Evolutionary conservation across 139 green algal genomes (phyloP), one percentile per base, ranked within the genome.

Genomic region (Nannochloris sp.): DNA sequence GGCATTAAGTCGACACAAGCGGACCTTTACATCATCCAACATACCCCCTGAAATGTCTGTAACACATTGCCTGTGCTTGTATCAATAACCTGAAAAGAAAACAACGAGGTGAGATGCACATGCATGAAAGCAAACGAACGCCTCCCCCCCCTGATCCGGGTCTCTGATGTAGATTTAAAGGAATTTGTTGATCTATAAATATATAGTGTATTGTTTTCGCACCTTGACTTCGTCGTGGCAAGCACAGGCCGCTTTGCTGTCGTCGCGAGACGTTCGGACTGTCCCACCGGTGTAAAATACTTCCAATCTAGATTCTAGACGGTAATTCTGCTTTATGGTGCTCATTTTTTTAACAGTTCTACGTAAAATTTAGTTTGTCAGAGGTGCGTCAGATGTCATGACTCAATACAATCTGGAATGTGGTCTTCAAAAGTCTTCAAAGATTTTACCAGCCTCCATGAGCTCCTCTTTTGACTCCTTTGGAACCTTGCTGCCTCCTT

Each of bases 211-310:
- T 11, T 13, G 5, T 23, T 23, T 10, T 30, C 61, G 26, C 11
- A 95, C 85, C 83, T 97, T 96, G 58, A 91, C 77, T 36, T 95
- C 85, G 33, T 97, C 89, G 4, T 65, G 70, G 68, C 89, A 97
- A 0, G 82, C 80, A 57, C 87, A 95, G 2, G 77, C 85, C 2
- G 92, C 55, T 25, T 79, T 67, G 49, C 73, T 76, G 5, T 82
- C 83, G 73, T 89, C 79, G 0, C 48, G 33, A 1, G 74, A 89
- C 0, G 94, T 48, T 4, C 68, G 49, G 6, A 85, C 74, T 12
- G 74, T 51, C 10, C 89, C 90, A 30, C 89, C 89, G 6, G 90
- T 95, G 65, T 92, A 96, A 31, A 96, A 97, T 0, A 88, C 84
- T 51, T 95, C 79, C 2, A 96, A 68, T 61, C 86, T 88, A 2